Percentiles rank a stretch among this genome's conserved stretches.
These are phyloP conservation scores for Citeromyces matritensis DNA, from an alignment of 805 yeast species.

Conservation along the genomic window DNA sequence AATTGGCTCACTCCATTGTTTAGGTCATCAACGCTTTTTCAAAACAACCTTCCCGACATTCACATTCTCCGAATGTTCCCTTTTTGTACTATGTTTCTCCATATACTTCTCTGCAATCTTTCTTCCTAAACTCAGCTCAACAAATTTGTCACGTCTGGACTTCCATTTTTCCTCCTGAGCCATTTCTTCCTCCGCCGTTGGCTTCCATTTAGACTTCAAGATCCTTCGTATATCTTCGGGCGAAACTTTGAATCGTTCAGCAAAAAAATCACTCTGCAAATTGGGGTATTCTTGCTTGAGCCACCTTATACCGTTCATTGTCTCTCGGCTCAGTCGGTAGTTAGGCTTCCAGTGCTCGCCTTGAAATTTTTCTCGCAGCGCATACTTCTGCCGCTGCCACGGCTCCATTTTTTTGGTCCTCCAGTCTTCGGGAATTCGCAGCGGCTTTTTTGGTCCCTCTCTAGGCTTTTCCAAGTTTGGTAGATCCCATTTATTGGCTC, in stretches of 20 bases:
- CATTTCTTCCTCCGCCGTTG: slow-evolving; percentile 37
- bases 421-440: slow-evolving; percentile 26
- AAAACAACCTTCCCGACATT: slow-evolving; percentile 1
- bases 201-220: slow-evolving; percentile 63
- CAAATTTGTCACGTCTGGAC: slow-evolving; percentile 23
- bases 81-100: no score
- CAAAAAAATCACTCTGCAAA: slow-evolving; percentile 40
- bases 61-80: no score
- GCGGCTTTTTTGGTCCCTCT: slow-evolving; percentile 7
- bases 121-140: background rate
- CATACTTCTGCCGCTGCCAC: slow-evolving; percentile 59
- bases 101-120: no score
- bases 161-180: slow-evolving; percentile 35
- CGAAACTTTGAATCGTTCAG: slow-evolving; percentile 50
- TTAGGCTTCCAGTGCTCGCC: slow-evolving; percentile 51
- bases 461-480: slow-evolving; percentile 17
- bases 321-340: slow-evolving; percentile 49
- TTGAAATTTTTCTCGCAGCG: slow-evolving; percentile 45
- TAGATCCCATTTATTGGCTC: slow-evolving; percentile 16
- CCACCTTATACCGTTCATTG: slow-evolving; percentile 48
- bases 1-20: no score
- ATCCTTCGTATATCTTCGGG: slow-evolving; percentile 79
- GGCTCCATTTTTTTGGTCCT: slow-evolving; percentile 24
- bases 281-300: slow-evolving; percentile 45
- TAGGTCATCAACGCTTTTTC: background rate